phyloP scores from a whole-genome alignment of 2,329 filamentous ascomycete species.

The Talaromyces pinophilus region DNA sequence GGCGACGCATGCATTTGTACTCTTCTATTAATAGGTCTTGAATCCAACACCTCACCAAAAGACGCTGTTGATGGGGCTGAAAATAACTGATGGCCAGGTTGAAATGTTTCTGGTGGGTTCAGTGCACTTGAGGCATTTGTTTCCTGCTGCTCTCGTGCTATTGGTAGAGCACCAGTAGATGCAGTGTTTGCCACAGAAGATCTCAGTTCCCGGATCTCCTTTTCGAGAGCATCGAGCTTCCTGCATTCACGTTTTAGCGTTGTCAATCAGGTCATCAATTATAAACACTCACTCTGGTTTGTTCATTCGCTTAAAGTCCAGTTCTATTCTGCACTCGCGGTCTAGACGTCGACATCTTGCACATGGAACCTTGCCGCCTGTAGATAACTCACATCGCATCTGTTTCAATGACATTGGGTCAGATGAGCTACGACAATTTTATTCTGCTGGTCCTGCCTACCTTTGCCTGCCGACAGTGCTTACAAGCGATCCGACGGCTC shows the following conservation, averaged over 20 bases:
- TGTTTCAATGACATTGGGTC: not conserved
- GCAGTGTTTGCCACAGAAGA: constrained; percentile 3
- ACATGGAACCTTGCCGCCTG: constrained; percentile 14
- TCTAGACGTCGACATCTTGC: constrained; percentile 18
- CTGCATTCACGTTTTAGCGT: not conserved
- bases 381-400: constrained; percentile 22
- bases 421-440: not conserved
- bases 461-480: constrained; percentile 22
- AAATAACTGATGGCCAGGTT: not conserved
- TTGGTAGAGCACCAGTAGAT: not conserved
- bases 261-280: not conserved
- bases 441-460: not conserved
- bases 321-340: constrained; percentile 19
- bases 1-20: not conserved
- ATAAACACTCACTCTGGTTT: constrained; percentile 14
- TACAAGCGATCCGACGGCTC: constrained; percentile 18
- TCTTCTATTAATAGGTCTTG: no score
- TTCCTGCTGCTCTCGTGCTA: not conserved
- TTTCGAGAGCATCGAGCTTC: constrained; percentile 21
- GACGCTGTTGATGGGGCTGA: not conserved
- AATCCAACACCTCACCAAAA: not conserved
- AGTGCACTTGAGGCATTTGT: not conserved
- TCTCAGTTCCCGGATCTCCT: constrained; percentile 14
- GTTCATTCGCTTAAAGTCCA: constrained; percentile 20
- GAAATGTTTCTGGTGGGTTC: not conserved